Evolutionary conservation across 2,329 filamentous ascomycete genomes (phyloP).

Genomic region (Fusarium longipes): DNA sequence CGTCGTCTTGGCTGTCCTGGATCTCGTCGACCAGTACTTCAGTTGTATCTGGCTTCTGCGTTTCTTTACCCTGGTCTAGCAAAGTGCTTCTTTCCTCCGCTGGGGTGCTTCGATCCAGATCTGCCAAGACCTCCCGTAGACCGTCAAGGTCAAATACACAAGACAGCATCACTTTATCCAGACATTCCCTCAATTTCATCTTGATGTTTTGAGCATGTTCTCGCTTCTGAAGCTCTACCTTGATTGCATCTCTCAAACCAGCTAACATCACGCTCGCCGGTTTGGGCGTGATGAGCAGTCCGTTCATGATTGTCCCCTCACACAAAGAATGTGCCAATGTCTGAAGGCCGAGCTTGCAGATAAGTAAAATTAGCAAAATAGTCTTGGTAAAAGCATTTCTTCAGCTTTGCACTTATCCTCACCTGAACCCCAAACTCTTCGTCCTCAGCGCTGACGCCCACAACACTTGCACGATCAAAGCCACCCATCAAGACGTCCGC

Average conservation of each 20-base stretch:
- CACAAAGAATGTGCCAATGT: conserved; percentile 57
- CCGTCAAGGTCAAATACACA: conserved; percentile 70
- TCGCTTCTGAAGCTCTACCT: conserved; percentile 48
- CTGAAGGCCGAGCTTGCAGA: conserved; percentile 60
- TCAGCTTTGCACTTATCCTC: conserved; percentile 31
- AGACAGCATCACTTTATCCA: conserved; percentile 65
- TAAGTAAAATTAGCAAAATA: conserved; percentile 16
- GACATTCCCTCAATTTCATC: conserved; percentile 49
- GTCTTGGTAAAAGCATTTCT: not conserved
- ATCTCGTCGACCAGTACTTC: conserved; percentile 44
- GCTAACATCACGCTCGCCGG: conserved; percentile 56
- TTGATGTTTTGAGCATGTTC: conserved; percentile 32
- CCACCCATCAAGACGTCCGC: conserved; percentile 60
- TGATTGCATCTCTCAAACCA: conserved; percentile 56
- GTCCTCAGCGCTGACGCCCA: conserved; percentile 66
- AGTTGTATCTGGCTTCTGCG: not conserved
- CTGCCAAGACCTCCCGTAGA: conserved; percentile 65
- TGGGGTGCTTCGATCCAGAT: conserved; percentile 54
- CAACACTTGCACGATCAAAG: conserved; percentile 62
- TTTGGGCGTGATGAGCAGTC: conserved; percentile 62
- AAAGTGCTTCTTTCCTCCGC: conserved; percentile 51
- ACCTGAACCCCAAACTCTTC: conserved; percentile 61
- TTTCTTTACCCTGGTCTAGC: not conserved
- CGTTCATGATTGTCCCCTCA: conserved; percentile 43
- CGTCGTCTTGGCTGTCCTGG: conserved; percentile 51